Evolutionary conservation across 768 basidiomycete genomes (phyloP).

Genomic region (Tulasnella sp.): DNA sequence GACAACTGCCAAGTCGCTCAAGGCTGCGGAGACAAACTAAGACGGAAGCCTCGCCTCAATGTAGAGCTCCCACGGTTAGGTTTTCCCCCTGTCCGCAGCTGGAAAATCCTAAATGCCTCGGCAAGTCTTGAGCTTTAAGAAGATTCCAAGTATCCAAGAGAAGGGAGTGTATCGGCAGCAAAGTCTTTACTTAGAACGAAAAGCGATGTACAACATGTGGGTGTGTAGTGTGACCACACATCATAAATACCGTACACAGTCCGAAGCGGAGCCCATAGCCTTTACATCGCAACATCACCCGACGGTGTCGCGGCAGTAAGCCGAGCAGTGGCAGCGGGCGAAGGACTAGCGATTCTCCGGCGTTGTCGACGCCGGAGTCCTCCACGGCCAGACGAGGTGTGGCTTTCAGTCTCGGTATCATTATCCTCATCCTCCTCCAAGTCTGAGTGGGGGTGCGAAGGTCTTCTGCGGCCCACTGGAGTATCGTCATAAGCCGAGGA

Average conservation of each 20-base stretch:
- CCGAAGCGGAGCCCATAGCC: background rate
- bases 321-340: background rate
- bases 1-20: background rate
- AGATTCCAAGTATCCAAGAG: background rate
- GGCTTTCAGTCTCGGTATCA: constrained; percentile 8
- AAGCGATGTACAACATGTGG: background rate
- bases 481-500: background rate
- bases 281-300: background rate
- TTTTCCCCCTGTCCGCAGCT: background rate
- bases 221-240: background rate
- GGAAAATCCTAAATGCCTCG: background rate
- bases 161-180: background rate
- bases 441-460: background rate
- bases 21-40: background rate
- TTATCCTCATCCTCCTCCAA: constrained; percentile 4
- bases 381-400: background rate
- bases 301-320: background rate
- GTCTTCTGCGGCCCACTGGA: background rate
- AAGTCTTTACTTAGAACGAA: background rate
- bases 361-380: background rate
- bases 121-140: background rate
- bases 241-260: background rate
- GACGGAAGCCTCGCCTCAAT: background rate
- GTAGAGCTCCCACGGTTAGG: background rate
- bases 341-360: constrained; percentile 10